Base-by-base conservation (phyloP, 2,329 filamentous ascomycete genomes). In the Epichloe sibirici region DNA sequence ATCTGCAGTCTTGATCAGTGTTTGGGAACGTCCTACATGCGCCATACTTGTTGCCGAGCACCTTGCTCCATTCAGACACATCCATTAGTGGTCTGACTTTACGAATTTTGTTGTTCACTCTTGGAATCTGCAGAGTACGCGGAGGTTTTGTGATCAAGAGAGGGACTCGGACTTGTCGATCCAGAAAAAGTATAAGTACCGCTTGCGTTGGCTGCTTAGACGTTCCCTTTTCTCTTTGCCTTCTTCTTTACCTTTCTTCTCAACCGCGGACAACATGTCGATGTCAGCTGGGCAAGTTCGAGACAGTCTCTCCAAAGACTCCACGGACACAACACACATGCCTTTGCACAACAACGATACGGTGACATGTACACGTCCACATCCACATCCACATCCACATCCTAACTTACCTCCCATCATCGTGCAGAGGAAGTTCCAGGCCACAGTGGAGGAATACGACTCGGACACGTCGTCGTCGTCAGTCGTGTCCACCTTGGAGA, bases 391-490 rank as follows among this genome's bases (percentile, higher is more conserved):
- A 31, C 43, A 31, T 21, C 17, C 25, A n/a, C 43, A 31, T 21
- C 17, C 25, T 8, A 8, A 3, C 23, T 7, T 21, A n/a, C 23
- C 35, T 13, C 47, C 38, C 37, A 13, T 35, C 17, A 28, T 50
- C 9, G 25, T 35, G 48, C 48, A 44, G 15, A n/a, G 7, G 9
- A 21, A 13, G 28, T 57, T 53, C 48, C 56, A 59, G 39, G 54
- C 59, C 31, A 61, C 58, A 8, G 59, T 58, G 15, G 57, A 61
- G 44, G 58, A 61, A 43, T 53, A 55, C 45, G 50, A 45, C n/a
- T 52, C 51, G 8, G 51, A 52, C 45, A 12, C 15, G 11, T 45
- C 15, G 9, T 44, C 47, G 6, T 31, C 39, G 48, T 31, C 39
- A 45, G 40, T 8, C 34, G 28, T n/a, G 23, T 23, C 12, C 25